These are phyloP conservation scores for Pholiota adiposa DNA, from an alignment of 1,284 basidiomycete species.

Conservation along the genomic window DNA sequence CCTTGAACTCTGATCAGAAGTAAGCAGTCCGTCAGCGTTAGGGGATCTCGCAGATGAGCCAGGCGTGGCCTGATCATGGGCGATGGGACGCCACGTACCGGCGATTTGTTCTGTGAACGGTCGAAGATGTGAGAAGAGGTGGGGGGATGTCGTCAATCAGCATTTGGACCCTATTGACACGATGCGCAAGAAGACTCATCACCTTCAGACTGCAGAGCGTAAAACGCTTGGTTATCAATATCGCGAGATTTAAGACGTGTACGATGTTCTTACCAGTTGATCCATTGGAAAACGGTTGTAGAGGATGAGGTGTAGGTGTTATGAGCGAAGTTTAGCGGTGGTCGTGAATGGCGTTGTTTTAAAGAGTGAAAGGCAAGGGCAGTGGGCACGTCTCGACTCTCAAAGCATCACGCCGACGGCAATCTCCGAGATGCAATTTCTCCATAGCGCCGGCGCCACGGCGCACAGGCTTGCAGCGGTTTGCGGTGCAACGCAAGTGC, in stretches of 20 bases:
- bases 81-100: conserved; percentile 30
- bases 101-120: conserved; percentile 39
- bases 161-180: conserved; percentile 1
- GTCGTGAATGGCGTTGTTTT: conserved; percentile 1
- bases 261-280: conserved; percentile 1
- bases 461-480: not conserved
- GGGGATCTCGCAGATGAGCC: not conserved
- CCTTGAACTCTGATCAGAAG: conserved; percentile 66
- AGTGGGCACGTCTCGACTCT: not conserved
- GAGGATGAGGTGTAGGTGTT: not conserved
- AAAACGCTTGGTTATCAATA: not conserved
- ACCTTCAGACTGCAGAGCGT: conserved; percentile 6
- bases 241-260: not conserved
- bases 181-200: not conserved
- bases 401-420: not conserved
- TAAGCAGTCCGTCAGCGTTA: conserved; percentile 7
- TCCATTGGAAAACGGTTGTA: not conserved
- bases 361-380: not conserved
- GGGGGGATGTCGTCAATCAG: conserved; percentile 1
- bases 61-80: conserved; percentile 6
- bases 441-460: not conserved
- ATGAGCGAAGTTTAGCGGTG: not conserved
- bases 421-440: conserved; percentile 4
- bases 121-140: not conserved
- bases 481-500: not conserved